Percentiles rank a stretch among this genome's conserved stretches.
Conservation (phyloP, 1,284 basidiomycete genomes). For the Microbotryum violaceum region DNA sequence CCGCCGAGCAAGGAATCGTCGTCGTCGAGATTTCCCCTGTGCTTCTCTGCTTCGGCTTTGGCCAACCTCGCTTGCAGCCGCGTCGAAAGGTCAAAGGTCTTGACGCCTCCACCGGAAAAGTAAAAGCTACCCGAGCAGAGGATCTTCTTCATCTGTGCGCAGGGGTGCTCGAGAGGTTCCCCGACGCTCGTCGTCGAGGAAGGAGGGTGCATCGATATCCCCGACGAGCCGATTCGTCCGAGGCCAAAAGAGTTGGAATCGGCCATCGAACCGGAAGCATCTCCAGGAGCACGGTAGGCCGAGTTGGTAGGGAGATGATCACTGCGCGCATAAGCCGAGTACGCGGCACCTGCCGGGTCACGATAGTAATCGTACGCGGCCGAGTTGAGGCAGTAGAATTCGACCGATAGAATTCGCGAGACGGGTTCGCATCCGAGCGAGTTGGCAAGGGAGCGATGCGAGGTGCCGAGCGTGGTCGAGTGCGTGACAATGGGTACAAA, state of each 20-base stretch:
- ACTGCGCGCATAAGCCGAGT: too few relatives aligned
- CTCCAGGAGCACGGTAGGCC: too few relatives aligned
- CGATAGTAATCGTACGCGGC: slow-evolving; percentile 27
- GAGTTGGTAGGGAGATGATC: too few relatives aligned
- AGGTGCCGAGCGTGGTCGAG: slow-evolving; percentile 60
- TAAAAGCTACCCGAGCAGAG: slow-evolving; percentile 89
- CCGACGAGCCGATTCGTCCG: too few relatives aligned
- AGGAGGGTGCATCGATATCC: background rate
- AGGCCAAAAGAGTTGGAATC: slow-evolving; percentile 9
- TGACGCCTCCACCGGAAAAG: slow-evolving; percentile 58
- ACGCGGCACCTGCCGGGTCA: slow-evolving; percentile 3
- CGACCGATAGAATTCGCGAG: slow-evolving; percentile 43
- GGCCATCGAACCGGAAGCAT: slow-evolving; percentile 3
- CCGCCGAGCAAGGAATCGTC: slow-evolving; percentile 50
- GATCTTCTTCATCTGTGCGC: slow-evolving; percentile 80
- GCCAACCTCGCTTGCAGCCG: slow-evolving; percentile 61
- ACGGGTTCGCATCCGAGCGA: slow-evolving; percentile 38
- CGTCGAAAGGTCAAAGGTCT: slow-evolving; percentile 78
- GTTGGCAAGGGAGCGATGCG: slow-evolving; percentile 11
- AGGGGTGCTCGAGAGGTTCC: slow-evolving; percentile 75
- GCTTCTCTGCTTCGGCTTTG: slow-evolving; percentile 43
- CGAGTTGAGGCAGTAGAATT: slow-evolving; percentile 46
- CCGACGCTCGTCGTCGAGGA: slow-evolving; percentile 24
- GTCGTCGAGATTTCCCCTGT: slow-evolving; percentile 37
- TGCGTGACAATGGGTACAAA: slow-evolving; percentile 69